Evolutionary conservation across 176 grass and related monocot species (phyloP), one percentile per base, ranked within the genome.

Genomic region (Tillandsia leiboldiana): DNA sequence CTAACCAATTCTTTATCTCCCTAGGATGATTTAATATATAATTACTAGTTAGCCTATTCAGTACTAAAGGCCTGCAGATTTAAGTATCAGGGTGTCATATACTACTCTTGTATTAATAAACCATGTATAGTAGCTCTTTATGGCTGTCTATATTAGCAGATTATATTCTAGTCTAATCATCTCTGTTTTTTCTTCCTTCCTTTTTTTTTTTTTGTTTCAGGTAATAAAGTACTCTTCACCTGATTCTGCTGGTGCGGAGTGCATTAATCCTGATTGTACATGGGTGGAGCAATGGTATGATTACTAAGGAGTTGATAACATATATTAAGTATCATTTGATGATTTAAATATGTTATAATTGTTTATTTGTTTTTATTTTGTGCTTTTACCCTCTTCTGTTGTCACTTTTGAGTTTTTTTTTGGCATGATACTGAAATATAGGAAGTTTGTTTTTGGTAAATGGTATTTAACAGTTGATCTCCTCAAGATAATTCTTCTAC

Each of bases 221-320:
- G 92, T 91, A 28, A 89, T 96, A 65, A 92, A 96, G 47, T 96
- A 86, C 83, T 78, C 92, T 13, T 92, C 86, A 70, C 67, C 83
- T 80, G 89, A 51, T 78, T 96, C 92, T 80, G 92, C 92, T 84
- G 92, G 92, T 76, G 88, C 92, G 29, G 86, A 87, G 64, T 96
- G 92, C 68, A 84, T 96, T 48, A 86, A 86, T 85, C 86, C 92
- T 83, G 92, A 96, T 62, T 96, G 86, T 72, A 89, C 66, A 69
- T 96, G 92, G 92, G 77, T 96, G 27, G 92, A 96, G 79, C 88
- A 92, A 79, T 92, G 92, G 92, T 96, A 91, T 59, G 77, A 49
- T 79, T 56, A 48, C 12, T 63, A 42, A 56, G 8, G 18, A 6
- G 59, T 48, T 72, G 51, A 50, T 22, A 48, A 24, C n/a, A 53